These are phyloP conservation scores for Cucurbita argyrosperma DNA, from an alignment of 306 rosid species.

Conservation along the genomic window DNA sequence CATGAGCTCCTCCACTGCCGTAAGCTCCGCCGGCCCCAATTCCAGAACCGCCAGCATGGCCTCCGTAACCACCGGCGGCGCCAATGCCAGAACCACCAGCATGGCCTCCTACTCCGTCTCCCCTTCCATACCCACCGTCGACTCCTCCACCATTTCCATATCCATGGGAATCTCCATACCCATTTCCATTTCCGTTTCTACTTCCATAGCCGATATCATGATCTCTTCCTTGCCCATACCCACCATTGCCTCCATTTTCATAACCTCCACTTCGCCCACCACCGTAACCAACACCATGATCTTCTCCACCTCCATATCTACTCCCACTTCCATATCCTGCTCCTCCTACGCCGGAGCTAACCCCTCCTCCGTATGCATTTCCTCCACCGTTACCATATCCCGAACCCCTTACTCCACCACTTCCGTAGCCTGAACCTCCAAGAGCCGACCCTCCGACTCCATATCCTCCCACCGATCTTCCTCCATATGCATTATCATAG, in stretches of 20 bases:
- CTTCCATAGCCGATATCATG: not conserved
- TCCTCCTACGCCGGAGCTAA: no score
- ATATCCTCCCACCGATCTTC: slow-evolving; percentile 8
- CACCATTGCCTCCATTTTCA: not conserved
- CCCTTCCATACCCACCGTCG: not conserved
- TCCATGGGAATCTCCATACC: no score
- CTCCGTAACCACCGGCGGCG: not conserved
- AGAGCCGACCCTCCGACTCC: slow-evolving; percentile 11
- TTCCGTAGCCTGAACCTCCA: slow-evolving; percentile 20
- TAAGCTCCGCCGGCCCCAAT: not conserved
- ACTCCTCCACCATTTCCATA: not conserved
- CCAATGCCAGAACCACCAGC: no score
- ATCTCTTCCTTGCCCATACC: not conserved
- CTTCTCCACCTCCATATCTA: not conserved
- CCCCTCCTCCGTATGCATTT: not conserved
- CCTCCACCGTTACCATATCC: not conserved
- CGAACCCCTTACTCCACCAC: not conserved
- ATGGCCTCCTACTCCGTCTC: no score
- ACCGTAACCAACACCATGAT: not conserved
- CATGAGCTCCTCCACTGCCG: slow-evolving; percentile 13
- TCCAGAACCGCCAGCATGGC: not conserved
- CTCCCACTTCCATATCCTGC: not conserved
- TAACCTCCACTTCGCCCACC: not conserved
- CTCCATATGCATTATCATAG: not conserved
- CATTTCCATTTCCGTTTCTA: no score